Percentiles rank a stretch among this genome's conserved stretches.
Conservation (phyloP, 768 basidiomycete species). For the Chalciporus pseudorubinellus region DNA sequence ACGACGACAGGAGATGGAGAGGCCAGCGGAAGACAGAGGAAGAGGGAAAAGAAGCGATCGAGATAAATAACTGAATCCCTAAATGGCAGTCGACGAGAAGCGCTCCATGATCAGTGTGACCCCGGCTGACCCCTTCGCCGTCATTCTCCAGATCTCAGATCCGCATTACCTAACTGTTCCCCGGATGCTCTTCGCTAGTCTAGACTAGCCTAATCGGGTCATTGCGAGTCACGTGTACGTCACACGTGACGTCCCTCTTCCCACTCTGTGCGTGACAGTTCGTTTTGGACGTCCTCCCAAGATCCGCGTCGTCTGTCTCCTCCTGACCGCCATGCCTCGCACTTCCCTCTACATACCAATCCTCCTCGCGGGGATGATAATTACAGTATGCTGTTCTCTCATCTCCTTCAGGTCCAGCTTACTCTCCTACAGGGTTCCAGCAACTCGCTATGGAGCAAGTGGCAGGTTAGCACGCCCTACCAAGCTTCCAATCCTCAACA, state of each 20-base stretch:
- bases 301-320: not conserved
- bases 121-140: constrained; percentile 14
- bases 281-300: not conserved
- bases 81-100: constrained; percentile 34
- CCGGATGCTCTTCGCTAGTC: not conserved
- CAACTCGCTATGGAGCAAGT: constrained; percentile 82
- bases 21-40: constrained; percentile 18
- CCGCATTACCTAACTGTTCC: constrained; percentile 1
- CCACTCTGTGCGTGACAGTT: constrained; percentile 6
- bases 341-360: constrained; percentile 66
- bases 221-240: constrained; percentile 20
- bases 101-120: constrained; percentile 27
- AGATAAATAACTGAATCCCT: constrained; percentile 33
- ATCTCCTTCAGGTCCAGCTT: not conserved
- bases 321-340: constrained; percentile 50
- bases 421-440: constrained; percentile 56
- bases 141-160: constrained; percentile 27
- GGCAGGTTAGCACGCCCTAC: constrained; percentile 52
- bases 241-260: constrained; percentile 15
- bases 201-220: too few species aligned
- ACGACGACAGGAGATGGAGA: constrained; percentile 20
- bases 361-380: constrained; percentile 90
- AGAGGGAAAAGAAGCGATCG: constrained; percentile 31
- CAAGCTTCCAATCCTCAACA: not conserved
- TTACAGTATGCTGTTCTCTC: constrained; percentile 54